Evolutionary conservation across 2,329 filamentous ascomycete genomes (phyloP).

Genomic region (Graphilbum sp.): DNA sequence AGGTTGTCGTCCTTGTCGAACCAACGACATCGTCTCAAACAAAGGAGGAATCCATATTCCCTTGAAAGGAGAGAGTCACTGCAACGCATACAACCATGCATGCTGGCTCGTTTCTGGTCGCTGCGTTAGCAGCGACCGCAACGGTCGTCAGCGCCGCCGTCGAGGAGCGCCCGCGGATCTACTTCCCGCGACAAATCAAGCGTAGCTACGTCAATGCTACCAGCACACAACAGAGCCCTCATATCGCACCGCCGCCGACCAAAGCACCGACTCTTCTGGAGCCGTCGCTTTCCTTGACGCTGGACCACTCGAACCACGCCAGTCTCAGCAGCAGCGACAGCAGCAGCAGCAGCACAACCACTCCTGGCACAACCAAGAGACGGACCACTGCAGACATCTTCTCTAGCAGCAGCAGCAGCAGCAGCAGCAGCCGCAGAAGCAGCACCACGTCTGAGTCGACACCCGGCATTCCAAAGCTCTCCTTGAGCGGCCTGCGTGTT

Average conservation of each 20-base stretch:
- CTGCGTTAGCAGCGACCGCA: conserved; percentile 30
- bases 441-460: neutral
- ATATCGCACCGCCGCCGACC: conserved; percentile 11
- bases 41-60: neutral
- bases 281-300: neutral
- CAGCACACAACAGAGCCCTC: conserved; percentile 16
- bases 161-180: conserved; percentile 31
- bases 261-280: conserved; percentile 1
- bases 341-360: neutral
- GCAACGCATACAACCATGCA: conserved; percentile 23
- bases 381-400: conserved; percentile 6
- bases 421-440: neutral
- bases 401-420: neutral
- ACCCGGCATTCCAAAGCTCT: neutral
- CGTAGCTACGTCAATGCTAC: conserved; percentile 29
- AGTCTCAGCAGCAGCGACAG: neutral
- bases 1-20: no score
- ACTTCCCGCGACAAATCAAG: conserved; percentile 40
- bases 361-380: conserved; percentile 9
- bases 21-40: neutral
- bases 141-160: conserved; percentile 25
- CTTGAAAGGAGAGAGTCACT: neutral
- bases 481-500: neutral
- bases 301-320: neutral
- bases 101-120: conserved; percentile 29